Evolutionary conservation across 441 rosid genomes (phyloP), one percentile per base, ranked within the genome.

Genomic region (Pelargonium citronellum): DNA sequence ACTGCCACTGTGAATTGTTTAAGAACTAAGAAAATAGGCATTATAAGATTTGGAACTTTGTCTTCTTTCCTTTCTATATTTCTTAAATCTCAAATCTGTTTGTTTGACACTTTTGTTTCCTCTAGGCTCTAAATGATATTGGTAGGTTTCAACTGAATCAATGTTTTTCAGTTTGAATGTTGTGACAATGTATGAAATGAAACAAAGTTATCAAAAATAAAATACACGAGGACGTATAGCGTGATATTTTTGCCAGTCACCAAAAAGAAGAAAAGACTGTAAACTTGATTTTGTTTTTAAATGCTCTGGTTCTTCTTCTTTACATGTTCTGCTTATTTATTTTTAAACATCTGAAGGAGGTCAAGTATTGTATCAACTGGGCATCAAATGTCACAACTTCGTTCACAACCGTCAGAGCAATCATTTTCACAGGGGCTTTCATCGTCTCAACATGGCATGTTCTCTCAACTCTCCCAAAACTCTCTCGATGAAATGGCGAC

Each of bases 341-440:
- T 71, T 13, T 39, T 69, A 15, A 73, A 64, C 16, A 62, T 53
- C 3, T 72, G 71, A 75, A 92, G 98, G 87, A 86, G 95, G 78
- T 74, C 89, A 69, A 82, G 79, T 64, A 63, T 80, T 49, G 71
- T 62, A 13, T 75, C 81, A 62, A 71, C 69, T 73, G 86, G 85
- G 73, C 76, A 77, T 20, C 94, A 86, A 77, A 68, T 89, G 55
- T 89, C 95, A 37, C 94, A 87, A 83, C 65, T 75, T 77, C 80
- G 88, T 67, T 82, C 92, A 0, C 95, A 90, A 62, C 83, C 74
- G 49, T 89, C 90, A n/a, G 97, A 87, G 73, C 98, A 92, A 71
- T 95, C 97, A 2, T 82, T 87, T 72, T 92, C 98, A 0, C 98
- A 87, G 79, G 98, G 97, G 20, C 75, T 79, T 74, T 89, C 99